Base-by-base conservation (phyloP, 2,329 filamentous ascomycete genomes). In the Trichoderma endophyticum region DNA sequence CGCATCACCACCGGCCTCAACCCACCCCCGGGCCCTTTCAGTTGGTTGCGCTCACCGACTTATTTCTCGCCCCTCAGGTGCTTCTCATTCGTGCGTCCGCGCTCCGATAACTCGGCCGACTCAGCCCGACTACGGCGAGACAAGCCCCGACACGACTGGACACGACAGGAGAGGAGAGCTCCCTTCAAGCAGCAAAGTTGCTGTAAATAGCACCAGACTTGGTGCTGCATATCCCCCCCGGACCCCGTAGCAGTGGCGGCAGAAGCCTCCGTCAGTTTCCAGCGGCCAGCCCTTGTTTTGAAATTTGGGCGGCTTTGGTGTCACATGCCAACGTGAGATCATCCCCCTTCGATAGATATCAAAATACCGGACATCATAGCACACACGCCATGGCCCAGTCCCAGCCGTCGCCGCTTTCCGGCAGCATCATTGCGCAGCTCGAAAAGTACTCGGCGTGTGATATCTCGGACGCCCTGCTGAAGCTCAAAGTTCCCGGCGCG, bases 381-480 rank as follows among this genome's bases (percentile, higher is more conserved):
- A 28, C 36, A 7, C 36, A 43, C 56, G 56, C 34, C 32, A 71
- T 71, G 71, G 59, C 67, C n/a, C 68, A 54, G 14, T 63, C 30
- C 12, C n/a, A n/a, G 43, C 0, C 43, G 18, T 60, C 74, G 36
- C 48, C 71, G 14, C 60, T 75, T 21, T 54, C 74, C n/a, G 12
- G 43, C 56, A 73, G 75, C 39, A 75, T 77, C 34, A 21, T 77
- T 69, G 73, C 77, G 68, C 73, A 75, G 70, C 81, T 84, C 28
- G 76, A 75, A 71, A 75, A 79, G 48, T 86, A 85, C 76, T 81
- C 81, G 21, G 83, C 85, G 48, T 87, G 85, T 79, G 85, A 93
- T 85, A 84, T 93, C 73, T 92, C 92, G 12, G 92, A 94, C 79
- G 91, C 91, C 6, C 86, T 94, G 2, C 85, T 93, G 70, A 92